Conservation (phyloP, 2,329 filamentous ascomycete species). For the Coniochaeta sp. region DNA sequence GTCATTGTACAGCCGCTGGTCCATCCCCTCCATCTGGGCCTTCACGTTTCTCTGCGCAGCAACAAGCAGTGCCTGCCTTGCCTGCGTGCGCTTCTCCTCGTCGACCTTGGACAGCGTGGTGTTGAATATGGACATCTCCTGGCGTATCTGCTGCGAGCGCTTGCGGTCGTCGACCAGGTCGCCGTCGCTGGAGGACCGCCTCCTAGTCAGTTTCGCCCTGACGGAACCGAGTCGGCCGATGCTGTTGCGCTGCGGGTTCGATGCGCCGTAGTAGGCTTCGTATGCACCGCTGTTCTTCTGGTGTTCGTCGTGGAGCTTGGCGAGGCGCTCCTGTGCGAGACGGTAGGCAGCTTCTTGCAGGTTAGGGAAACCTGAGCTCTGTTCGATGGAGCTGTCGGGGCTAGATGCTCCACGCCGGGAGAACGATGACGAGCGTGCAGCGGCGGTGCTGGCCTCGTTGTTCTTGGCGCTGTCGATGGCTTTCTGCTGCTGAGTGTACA, state of each 20-base stretch:
- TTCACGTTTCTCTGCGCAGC: constrained; percentile 83
- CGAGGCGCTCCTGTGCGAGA: constrained; percentile 74
- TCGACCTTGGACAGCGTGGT: constrained; percentile 62
- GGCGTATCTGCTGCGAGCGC: constrained; percentile 60
- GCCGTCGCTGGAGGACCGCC: constrained; percentile 62
- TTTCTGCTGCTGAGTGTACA: constrained; percentile 68
- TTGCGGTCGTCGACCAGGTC: constrained; percentile 54
- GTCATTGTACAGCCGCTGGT: constrained; percentile 69
- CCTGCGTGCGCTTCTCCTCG: constrained; percentile 63
- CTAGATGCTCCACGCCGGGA: constrained; percentile 8
- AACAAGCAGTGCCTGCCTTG: constrained; percentile 68
- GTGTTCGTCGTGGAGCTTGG: constrained; percentile 70
- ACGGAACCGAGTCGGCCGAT: constrained; percentile 37
- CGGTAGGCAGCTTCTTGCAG: constrained; percentile 84
- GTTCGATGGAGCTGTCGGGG: constrained; percentile 22
- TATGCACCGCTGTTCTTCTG: constrained; percentile 55
- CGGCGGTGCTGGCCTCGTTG: constrained; percentile 10
- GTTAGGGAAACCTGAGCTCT: constrained; percentile 47
- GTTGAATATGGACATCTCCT: constrained; percentile 74
- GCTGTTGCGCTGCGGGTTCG: constrained; percentile 24
- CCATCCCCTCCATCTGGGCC: constrained; percentile 69
- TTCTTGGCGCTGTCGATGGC: constrained; percentile 45
- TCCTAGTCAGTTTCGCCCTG: constrained; percentile 46
- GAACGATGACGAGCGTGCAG: constrained; percentile 18
- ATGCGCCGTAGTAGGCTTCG: constrained; percentile 69